These are phyloP conservation scores for Penicillium salamii DNA, from an alignment of 495 filamentous ascomycete genomes.

Conservation along the genomic window DNA sequence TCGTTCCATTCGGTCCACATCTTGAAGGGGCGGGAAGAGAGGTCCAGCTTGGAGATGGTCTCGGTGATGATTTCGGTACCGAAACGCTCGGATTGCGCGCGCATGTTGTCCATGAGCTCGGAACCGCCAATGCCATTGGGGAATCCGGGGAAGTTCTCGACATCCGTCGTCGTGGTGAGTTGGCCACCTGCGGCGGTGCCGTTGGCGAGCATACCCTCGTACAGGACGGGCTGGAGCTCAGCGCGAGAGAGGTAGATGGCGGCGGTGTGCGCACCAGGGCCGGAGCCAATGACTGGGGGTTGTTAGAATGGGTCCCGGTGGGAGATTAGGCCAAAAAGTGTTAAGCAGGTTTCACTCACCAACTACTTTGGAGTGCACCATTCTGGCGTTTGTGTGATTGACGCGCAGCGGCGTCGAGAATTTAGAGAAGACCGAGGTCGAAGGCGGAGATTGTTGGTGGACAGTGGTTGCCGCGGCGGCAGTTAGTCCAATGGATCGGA, in stretches of 20 bases:
- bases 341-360: constrained; percentile 45
- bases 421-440: constrained; percentile 36
- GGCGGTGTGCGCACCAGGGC: constrained; percentile 95
- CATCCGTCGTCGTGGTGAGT: constrained; percentile 94
- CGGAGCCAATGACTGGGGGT: constrained; percentile 72
- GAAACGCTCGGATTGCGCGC: constrained; percentile 83
- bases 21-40: constrained; percentile 83
- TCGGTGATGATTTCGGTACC: constrained; percentile 89
- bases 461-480: constrained; percentile 64
- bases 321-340: too few relatives aligned
- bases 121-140: constrained; percentile 79
- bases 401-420: constrained; percentile 44
- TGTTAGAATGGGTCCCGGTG: constrained; percentile 5
- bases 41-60: constrained; percentile 85
- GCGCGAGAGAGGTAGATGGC: constrained; percentile 94
- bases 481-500: constrained; percentile 59
- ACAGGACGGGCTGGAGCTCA: constrained; percentile 83
- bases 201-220: constrained; percentile 97
- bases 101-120: constrained; percentile 94
- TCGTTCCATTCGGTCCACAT: constrained; percentile 87
- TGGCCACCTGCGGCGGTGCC: constrained; percentile 95
- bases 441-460: constrained; percentile 51
- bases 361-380: constrained; percentile 80
- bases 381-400: constrained; percentile 45
- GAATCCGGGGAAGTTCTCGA: constrained; percentile 98